Conservation (phyloP, 371 early-diverging fungal genomes). For the Haplosporangium sp. region DNA sequence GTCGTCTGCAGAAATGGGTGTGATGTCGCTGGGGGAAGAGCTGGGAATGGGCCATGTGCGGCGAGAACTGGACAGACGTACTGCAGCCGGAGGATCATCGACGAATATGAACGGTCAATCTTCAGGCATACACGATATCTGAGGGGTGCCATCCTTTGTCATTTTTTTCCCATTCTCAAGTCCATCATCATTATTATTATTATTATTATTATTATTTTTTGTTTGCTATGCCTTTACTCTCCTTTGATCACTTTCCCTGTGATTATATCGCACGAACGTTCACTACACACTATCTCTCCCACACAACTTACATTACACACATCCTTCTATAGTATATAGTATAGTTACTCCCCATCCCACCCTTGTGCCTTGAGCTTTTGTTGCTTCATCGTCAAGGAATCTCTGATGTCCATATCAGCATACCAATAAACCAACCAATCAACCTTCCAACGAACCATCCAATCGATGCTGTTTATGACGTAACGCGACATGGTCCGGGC, state of each 20-base stretch:
- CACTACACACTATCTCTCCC: too few species aligned
- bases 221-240: not conserved
- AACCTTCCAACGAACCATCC: not conserved
- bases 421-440: not conserved
- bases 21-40: constrained; percentile 45
- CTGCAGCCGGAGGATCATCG: constrained; percentile 8
- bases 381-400: not conserved
- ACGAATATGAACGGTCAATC: constrained; percentile 2
- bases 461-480: not conserved
- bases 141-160: not conserved
- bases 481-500: not conserved
- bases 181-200: not conserved
- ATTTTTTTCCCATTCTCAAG: not conserved
- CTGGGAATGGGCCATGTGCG: constrained; percentile 45
- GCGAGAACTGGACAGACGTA: constrained; percentile 43
- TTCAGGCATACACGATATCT: constrained; percentile 40
- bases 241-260: not conserved
- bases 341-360: constrained; percentile 9
- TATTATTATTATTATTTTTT: too few species aligned
- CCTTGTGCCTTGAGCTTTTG: too few species aligned
- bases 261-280: too few species aligned
- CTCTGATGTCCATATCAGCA: constrained; percentile 21
- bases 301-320: too few species aligned
- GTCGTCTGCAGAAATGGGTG: constrained; percentile 27
- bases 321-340: too few species aligned